Base-by-base conservation (phyloP, 352 stramenopile species). In the Globisporangium cylindrosporum region DNA sequence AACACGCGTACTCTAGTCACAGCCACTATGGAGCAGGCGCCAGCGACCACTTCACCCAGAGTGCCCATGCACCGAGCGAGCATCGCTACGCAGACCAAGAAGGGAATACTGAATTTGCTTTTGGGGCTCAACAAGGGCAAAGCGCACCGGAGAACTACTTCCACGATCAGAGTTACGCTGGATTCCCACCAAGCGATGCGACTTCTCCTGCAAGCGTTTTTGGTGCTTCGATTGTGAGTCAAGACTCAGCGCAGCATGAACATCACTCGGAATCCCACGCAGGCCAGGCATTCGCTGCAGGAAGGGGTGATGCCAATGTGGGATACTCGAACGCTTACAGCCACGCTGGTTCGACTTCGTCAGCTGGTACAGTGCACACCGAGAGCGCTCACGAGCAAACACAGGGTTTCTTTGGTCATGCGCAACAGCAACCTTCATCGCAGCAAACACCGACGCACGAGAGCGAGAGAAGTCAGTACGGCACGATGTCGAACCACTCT, bases 401-500 rank as follows among this genome's bases (percentile, higher is more conserved):
- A 7, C 61, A 59, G 32, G 14, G 61, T 2, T 59, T 59, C 48
- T 66, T 66, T 22, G 46, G 22, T 27, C 46, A 70, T 51, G 6
- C 18, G 43, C 43, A 51, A 24, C 43, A 51, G 18, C 43, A 51
- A 24, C 8, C 24, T 57, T 0, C 36, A 32, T 38, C 55, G 15
- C 57, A 70, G 32, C 59, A 59, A n/a, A 41, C 34, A 3, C 6
- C 25, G 18, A n/a, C 43, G 0, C 64, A 64, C 22, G 43, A 64
- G 22, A 60, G 55, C n/a, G 56, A 62, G n/a, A 48, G 56, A 25
- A 53, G 12, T n/a, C 64, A 63, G 41, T 56, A 41, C 4, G 29
- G 67, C 24, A 57, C 66, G 41, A 53, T 71, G 15, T 56, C 59
- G 48, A 61, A 51, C 43, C 43, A 51, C 43, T 66, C 59, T 9